Evolutionary conservation across 2,329 filamentous ascomycete species (phyloP).

Genomic region (Didymella lethalis): DNA sequence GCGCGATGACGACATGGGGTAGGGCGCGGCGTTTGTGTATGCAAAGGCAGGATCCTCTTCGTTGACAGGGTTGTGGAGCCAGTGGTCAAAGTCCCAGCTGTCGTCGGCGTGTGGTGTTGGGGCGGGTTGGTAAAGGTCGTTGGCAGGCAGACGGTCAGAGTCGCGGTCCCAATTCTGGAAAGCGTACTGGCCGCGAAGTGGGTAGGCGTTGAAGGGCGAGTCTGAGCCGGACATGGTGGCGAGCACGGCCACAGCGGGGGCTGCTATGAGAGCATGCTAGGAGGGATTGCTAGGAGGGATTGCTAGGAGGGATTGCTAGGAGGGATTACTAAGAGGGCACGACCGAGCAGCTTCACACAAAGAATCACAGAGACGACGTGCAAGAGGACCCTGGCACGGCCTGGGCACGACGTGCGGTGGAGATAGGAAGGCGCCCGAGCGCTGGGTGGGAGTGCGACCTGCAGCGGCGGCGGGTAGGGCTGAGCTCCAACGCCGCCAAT

Average conservation of each 20-base stretch:
- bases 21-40: constrained; percentile 23
- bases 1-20: constrained; percentile 27
- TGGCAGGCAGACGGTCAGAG: not conserved
- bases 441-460: not conserved
- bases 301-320: not conserved
- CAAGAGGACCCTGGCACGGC: not conserved
- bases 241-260: not conserved
- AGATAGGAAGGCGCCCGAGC: constrained; percentile 18
- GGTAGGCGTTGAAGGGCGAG: not conserved
- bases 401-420: constrained; percentile 4
- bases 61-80: constrained; percentile 19
- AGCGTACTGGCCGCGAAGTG: constrained; percentile 5
- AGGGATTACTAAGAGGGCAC: not conserved
- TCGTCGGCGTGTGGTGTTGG: not conserved
- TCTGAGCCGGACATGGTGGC: constrained; percentile 22
- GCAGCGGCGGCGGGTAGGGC: constrained; percentile 17
- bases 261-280: too few species aligned
- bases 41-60: constrained; percentile 12
- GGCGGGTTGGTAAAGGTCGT: not conserved
- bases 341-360: not conserved
- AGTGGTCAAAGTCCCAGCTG: constrained; percentile 12
- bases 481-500: not conserved
- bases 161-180: not conserved
- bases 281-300: too few species aligned
- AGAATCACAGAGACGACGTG: not conserved